Percentiles rank a stretch among this genome's conserved stretches.
phyloP scores from a whole-genome alignment of 441 rosid species.

The Syzygium malaccense region DNA sequence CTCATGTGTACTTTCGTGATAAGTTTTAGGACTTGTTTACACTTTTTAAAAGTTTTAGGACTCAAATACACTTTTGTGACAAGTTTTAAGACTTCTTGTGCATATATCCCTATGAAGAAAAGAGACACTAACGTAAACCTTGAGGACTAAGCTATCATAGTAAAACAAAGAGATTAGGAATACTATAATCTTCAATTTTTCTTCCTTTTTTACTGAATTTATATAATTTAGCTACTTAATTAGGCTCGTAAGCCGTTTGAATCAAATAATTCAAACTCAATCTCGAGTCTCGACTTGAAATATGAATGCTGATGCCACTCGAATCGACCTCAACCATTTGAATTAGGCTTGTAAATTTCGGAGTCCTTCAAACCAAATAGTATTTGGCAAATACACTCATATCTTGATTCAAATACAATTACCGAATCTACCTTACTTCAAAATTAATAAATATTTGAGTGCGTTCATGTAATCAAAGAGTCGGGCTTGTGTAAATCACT shows the following conservation, averaged over 20 bases:
- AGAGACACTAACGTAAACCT: not conserved
- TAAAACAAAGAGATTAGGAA: not conserved
- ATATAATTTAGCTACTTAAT: not conserved
- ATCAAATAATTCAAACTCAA: accelerated
- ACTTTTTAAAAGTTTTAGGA: too few species aligned
- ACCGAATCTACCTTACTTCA: not conserved
- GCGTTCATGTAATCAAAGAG: not conserved
- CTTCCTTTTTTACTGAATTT: not conserved
- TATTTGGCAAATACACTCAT: not conserved
- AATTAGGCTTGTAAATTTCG: not conserved
- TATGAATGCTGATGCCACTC: not conserved
- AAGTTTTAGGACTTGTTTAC: too few species aligned
- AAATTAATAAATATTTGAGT: not conserved
- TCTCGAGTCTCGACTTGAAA: not conserved
- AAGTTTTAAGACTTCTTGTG: too few species aligned
- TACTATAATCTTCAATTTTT: not conserved
- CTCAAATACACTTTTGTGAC: too few species aligned
- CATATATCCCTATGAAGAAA: too few species aligned
- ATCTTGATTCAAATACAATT: not conserved
- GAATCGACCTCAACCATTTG: accelerated
- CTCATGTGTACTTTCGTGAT: too few species aligned
- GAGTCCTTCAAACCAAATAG: not conserved
- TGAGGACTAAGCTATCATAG: not conserved
- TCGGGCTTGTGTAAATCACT: not conserved
- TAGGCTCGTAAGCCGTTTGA: accelerated